Conservation (phyloP, 1,284 basidiomycete genomes). For the Cystobasidium pallidum region DNA sequence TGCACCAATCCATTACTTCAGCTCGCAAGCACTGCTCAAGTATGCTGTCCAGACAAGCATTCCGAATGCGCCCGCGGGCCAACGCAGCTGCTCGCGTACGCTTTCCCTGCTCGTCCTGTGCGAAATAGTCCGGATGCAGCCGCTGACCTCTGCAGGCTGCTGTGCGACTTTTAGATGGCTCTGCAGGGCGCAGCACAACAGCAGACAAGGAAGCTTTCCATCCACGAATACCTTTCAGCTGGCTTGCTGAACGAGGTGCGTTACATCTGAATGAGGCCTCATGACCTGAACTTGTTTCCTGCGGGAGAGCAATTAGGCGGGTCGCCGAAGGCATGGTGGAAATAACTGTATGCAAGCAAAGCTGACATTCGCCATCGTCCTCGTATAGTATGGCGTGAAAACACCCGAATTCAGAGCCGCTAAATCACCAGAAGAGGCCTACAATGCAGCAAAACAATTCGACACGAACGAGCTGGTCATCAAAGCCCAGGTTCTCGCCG, state of each 20-base stretch:
- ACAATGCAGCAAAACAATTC: constrained; percentile 83
- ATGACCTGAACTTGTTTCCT: neutral
- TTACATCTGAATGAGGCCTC: constrained; percentile 35
- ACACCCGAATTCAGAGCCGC: constrained; percentile 92
- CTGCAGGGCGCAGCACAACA: constrained; percentile 43
- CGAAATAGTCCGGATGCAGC: constrained; percentile 4
- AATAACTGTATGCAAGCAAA: neutral
- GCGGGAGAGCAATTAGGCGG: constrained; percentile 14
- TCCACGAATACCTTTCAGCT: constrained; percentile 98
- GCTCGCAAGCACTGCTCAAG: neutral
- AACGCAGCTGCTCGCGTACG: constrained; percentile 23
- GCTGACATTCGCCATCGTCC: constrained; percentile 11
- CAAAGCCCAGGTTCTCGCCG: constrained; percentile 98
- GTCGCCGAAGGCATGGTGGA: neutral
- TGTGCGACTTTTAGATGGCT: neutral
- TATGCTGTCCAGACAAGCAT: constrained; percentile 39
- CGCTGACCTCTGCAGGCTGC: neutral
- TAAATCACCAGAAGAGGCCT: constrained; percentile 86
- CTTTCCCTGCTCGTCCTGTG: neutral
- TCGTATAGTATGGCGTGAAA: constrained; percentile 86
- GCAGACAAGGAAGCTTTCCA: constrained; percentile 91
- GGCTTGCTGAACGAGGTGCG: constrained; percentile 86
- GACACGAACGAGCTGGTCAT: constrained; percentile 82
- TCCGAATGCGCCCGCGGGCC: constrained; percentile 35
- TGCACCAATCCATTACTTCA: neutral